These are phyloP conservation scores for Aristolochia fimbriata DNA, from an alignment of 164 flowering plant genomes.

Conservation along the genomic window DNA sequence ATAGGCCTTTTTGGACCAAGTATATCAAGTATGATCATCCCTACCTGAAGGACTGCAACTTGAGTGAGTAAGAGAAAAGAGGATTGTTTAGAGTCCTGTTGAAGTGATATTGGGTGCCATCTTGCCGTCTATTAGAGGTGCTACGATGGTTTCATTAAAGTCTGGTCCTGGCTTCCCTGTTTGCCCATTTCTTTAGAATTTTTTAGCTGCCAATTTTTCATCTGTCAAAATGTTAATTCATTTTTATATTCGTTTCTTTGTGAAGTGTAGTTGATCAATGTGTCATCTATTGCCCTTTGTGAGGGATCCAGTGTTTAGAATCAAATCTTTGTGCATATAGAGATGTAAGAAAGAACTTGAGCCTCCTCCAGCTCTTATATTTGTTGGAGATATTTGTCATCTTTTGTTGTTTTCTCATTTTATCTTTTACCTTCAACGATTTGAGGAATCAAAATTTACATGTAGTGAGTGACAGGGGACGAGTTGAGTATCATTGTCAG, in stretches of 20 bases:
- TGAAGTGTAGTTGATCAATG: conserved; percentile 1
- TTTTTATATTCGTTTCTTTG: conserved; percentile 1
- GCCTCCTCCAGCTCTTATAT: background rate
- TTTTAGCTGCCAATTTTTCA: background rate
- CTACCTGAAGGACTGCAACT: conserved; percentile 61
- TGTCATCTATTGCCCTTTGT: background rate
- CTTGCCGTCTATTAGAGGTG: too few species aligned
- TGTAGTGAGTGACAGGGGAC: too few species aligned
- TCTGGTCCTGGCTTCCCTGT: background rate
- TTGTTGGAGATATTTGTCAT: background rate
- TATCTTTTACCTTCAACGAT: background rate
- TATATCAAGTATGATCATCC: conserved; percentile 84
- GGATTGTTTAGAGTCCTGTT: background rate
- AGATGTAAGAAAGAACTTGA: background rate
- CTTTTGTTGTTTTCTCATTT: background rate
- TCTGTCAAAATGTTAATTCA: conserved; percentile 1
- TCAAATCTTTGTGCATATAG: conserved; percentile 1
- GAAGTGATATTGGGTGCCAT: too few species aligned
- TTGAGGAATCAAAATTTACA: too few species aligned
- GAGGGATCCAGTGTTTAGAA: conserved; percentile 1
- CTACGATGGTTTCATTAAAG: too few species aligned
- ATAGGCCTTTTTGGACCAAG: conserved; percentile 85
- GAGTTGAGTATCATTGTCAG: too few species aligned
- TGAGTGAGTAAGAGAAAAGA: conserved; percentile 33
- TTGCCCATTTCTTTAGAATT: background rate